Conservation (phyloP, 1,139 yeast genomes). For the Nakaseomyces kungkrabaensis region DNA sequence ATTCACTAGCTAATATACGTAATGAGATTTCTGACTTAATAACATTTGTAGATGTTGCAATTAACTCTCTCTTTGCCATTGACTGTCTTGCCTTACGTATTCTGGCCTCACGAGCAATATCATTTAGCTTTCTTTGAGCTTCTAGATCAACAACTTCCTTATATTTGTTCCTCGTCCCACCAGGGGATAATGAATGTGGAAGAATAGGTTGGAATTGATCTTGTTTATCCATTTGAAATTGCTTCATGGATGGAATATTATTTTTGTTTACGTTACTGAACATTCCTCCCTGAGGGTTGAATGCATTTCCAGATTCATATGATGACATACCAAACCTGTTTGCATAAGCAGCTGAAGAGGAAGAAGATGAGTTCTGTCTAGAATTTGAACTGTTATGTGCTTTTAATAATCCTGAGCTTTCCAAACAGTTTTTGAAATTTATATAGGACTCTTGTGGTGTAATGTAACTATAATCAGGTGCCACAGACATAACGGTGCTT, state of each 20-base stretch:
- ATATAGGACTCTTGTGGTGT: slow-evolving; percentile 50
- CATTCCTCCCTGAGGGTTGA: not conserved
- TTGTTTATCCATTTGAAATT: slow-evolving; percentile 8
- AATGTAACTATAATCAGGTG: slow-evolving; percentile 48
- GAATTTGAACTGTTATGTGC: slow-evolving; percentile 23
- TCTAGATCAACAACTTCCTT: slow-evolving; percentile 47
- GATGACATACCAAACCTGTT: slow-evolving; percentile 30
- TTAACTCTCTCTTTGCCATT: slow-evolving; percentile 22
- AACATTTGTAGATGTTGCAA: slow-evolving; percentile 27
- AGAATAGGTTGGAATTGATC: slow-evolving; percentile 38
- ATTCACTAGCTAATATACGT: slow-evolving; percentile 35
- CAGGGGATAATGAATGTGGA: slow-evolving; percentile 87
- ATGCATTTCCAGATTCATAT: not conserved
- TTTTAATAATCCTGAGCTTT: slow-evolving; percentile 50
- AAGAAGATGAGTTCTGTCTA: not conserved
- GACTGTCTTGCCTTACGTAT: slow-evolving; percentile 29
- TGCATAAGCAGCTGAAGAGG: not conserved
- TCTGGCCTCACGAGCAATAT: slow-evolving; percentile 28
- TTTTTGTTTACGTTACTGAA: slow-evolving; percentile 29
- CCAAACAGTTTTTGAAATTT: slow-evolving; percentile 61
- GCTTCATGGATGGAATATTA: slow-evolving; percentile 2
- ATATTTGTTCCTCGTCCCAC: slow-evolving; percentile 80
- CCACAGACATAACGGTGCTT: slow-evolving; percentile 50
- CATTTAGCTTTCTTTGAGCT: slow-evolving; percentile 27
- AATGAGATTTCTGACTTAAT: slow-evolving; percentile 30